Evolutionary conservation across 306 rosid species (phyloP).

Genomic region (Spatholobus suberectus): DNA sequence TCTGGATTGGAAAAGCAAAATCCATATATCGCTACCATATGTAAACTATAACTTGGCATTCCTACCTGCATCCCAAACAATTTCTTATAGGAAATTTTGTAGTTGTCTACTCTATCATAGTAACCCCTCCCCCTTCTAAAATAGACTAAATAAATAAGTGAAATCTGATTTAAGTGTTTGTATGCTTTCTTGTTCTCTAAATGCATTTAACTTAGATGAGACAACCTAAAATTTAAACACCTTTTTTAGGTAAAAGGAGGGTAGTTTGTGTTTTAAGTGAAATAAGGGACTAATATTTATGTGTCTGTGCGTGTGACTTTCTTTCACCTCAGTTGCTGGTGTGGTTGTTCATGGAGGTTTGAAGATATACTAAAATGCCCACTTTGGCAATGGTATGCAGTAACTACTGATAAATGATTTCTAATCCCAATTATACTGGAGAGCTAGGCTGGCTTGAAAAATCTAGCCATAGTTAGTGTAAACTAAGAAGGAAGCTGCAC

Average conservation of each 20-base stretch:
- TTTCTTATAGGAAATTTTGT: neutral
- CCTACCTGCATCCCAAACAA: constrained; percentile 22
- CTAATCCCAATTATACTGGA: no score
- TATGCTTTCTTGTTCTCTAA: neutral
- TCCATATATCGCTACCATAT: neutral
- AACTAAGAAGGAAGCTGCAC: neutral
- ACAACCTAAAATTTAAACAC: neutral
- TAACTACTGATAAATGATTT: no score
- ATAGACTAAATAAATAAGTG: neutral
- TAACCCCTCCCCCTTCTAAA: neutral
- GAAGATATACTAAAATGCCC: no score
- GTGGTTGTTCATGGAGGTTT: neutral
- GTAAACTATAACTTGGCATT: neutral
- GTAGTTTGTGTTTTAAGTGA: neutral
- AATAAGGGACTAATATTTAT: neutral
- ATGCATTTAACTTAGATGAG: constrained; percentile 1
- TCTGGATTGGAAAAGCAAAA: constrained; percentile 16
- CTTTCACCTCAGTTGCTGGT: neutral
- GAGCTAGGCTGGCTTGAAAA: no score
- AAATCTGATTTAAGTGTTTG: neutral
- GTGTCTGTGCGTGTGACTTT: neutral
- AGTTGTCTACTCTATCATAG: neutral
- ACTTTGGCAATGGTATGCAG: no score
- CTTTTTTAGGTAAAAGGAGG: neutral
- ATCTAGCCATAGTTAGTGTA: no score